Evolutionary conservation across 768 basidiomycete genomes (phyloP), one percentile per base, ranked within the genome.

Genomic region (Leccinum pellstonianum): DNA sequence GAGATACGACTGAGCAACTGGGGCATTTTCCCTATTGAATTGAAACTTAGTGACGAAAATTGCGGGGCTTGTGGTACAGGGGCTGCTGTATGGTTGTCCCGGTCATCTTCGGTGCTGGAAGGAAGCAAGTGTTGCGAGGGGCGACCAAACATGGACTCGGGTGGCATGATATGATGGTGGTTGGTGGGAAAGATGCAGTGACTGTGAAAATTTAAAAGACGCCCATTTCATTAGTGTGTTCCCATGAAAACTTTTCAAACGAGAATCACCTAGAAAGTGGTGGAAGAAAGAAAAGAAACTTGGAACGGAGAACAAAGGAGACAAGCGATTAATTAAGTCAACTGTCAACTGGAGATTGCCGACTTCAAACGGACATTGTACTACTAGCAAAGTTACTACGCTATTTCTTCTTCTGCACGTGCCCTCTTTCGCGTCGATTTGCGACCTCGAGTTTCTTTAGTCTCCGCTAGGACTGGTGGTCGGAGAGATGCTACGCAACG

Each of bases 1-100:
- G 80, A 77, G 37, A 87, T 74, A 23, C 86, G 82, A 61, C 76
- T 78, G 27, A 87, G 75, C 19, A 87, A 73, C 14, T 75, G 71
- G 0, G 85, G 84, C 59, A 75, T 70, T 65, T 82, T 79, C 29
- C 86, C 86, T 43, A 88, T 87, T 4, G 70, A 78, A 11, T 63
- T 69, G 67, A 86, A 87, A 27, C 41, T 43, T 4, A 43, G 10
- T 43, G 2, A 4, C 73, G 75, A 66, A 86, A 77, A 55, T 74
- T 67, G 65, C 19, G 65, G 53, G 1, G 38, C 47, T 4, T 35
- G 21, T 12, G 56, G 58, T 12, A 68, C 56, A 63, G 73, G 57
- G 59, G 33, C 12, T 33, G 60, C 19, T 19, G 54, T 5, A n/a
- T 54, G 47, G 8, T 60, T 52, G 23, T 54, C 33, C 31, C 31